Evolutionary conservation across 2,329 filamentous ascomycete genomes (phyloP), one percentile per base, ranked within the genome.

Genomic region (Hymenoscyphus fraxineus): DNA sequence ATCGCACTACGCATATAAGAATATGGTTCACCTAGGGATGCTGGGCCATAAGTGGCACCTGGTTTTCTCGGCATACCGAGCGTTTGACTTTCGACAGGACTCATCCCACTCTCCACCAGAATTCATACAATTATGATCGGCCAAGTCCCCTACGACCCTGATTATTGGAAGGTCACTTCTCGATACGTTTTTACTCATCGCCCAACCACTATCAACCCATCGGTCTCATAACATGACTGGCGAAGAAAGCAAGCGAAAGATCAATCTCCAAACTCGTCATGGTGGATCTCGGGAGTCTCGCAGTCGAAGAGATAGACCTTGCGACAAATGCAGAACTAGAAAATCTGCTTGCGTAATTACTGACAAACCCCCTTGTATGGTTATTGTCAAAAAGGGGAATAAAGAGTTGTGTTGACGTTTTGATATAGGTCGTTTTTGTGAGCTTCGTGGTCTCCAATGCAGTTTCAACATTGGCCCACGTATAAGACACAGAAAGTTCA

Each of bases 311-410:
- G 79, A 79, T 64, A 76, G 79, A 32, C 80, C 80, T 1, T 82
- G 80, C 65, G 80, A 81, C 70, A 74, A 76, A 12, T 81, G 80
- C 66, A 77, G 79, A 9, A 73, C 73, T 58, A 74, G 80, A 19
- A 81, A 81, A 72, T 80, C 79, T 54, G 80, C 78, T n/a, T 81
- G 80, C 68, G 76, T 81, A 7, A 81, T 82, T 62, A 76, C 78
- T 38, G 73, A 73, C 12, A 72, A 76, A 64, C 79, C 79, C 60
- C 80, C 79, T 64, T 81, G 80, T 81, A 75, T 72, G 78, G 69
- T 51, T 9, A 16, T 19, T 5, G 5, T 35, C 3, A 38, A 15
- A 10, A 13, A 19, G 10, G 16, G 6, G 6, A 16, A 47, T n/a
- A 1, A 55, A 32, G 19, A 19, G 16, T 22, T 15, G 32, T 66